phyloP scores from a whole-genome alignment of 192 early-diverging fungal species.

The Coemansia interrupta region DNA sequence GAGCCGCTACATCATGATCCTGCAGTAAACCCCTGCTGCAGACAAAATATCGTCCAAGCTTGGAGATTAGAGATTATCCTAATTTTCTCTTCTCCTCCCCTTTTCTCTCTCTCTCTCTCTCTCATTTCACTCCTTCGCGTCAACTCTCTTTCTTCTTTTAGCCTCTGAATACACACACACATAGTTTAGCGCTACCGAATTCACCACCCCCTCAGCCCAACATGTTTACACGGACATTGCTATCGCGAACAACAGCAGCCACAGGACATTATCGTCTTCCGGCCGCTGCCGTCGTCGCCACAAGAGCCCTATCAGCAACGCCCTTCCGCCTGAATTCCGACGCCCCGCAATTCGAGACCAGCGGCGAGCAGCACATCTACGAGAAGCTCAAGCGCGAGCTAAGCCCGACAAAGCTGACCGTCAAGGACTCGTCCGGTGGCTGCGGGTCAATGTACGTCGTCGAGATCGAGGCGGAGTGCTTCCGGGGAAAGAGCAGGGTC shows the following conservation, averaged over 20 bases:
- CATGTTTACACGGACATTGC: no score
- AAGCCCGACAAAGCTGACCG: slow-evolving; percentile 64
- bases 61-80: background rate
- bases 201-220: no score
- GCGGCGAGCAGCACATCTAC: slow-evolving; percentile 73
- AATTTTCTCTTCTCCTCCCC: background rate
- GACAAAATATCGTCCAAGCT: background rate
- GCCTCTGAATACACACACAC: background rate
- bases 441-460: slow-evolving; percentile 98
- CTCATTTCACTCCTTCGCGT: background rate
- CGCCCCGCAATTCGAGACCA: slow-evolving; percentile 11
- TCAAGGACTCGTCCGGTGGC: slow-evolving; percentile 88
- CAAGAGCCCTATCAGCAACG: background rate
- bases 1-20: slow-evolving; percentile 49
- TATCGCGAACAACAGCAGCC: background rate
- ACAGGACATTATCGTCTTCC: background rate
- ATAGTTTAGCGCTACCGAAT: no score
- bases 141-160: background rate
- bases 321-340: background rate
- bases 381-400: slow-evolving; percentile 70
- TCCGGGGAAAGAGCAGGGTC: slow-evolving; percentile 72
- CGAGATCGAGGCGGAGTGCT: slow-evolving; percentile 73
- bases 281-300: background rate
- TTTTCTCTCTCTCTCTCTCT: background rate
- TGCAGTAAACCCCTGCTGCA: slow-evolving; percentile 22